phyloP scores from a whole-genome alignment of 495 filamentous ascomycete species.

The Penicillium cataractarum region DNA sequence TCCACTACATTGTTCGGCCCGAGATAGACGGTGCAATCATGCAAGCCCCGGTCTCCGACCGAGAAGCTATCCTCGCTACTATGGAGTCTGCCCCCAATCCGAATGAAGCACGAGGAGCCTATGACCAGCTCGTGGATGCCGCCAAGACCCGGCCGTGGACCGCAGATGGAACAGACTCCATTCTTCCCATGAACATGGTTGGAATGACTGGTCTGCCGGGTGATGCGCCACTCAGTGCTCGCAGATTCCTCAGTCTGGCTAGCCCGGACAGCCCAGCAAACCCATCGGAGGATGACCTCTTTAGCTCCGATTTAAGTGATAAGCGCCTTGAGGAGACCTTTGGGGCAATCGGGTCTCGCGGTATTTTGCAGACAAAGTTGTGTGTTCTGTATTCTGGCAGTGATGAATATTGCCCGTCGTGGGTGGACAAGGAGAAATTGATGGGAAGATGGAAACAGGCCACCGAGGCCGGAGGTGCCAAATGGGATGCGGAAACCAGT shows the following conservation, averaged over 20 bases:
- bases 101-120: slow-evolving; percentile 39
- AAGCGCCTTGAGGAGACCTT: slow-evolving; percentile 63
- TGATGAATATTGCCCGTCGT: slow-evolving; percentile 71
- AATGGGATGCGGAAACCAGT: slow-evolving; percentile 56
- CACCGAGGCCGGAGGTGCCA: slow-evolving; percentile 45
- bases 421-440: slow-evolving; percentile 65
- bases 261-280: slow-evolving; percentile 55
- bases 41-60: slow-evolving; percentile 80
- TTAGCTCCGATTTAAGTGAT: slow-evolving; percentile 75
- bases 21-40: slow-evolving; percentile 78
- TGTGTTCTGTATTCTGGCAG: slow-evolving; percentile 64
- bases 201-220: slow-evolving; percentile 49
- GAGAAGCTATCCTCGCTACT: slow-evolving; percentile 60
- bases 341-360: slow-evolving; percentile 58
- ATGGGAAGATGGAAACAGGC: slow-evolving; percentile 71
- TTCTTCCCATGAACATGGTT: slow-evolving; percentile 59
- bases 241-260: slow-evolving; percentile 68
- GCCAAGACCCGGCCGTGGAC: slow-evolving; percentile 47
- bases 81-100: slow-evolving; percentile 25
- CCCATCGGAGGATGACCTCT: slow-evolving; percentile 82
- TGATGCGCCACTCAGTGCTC: slow-evolving; percentile 56
- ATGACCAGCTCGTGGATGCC: slow-evolving; percentile 53
- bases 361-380: slow-evolving; percentile 55
- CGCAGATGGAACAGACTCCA: slow-evolving; percentile 55
- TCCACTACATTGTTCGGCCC: slow-evolving; percentile 37